Conservation (phyloP, 2,329 filamentous ascomycete species). For the Trichophyton schoenleinii region DNA sequence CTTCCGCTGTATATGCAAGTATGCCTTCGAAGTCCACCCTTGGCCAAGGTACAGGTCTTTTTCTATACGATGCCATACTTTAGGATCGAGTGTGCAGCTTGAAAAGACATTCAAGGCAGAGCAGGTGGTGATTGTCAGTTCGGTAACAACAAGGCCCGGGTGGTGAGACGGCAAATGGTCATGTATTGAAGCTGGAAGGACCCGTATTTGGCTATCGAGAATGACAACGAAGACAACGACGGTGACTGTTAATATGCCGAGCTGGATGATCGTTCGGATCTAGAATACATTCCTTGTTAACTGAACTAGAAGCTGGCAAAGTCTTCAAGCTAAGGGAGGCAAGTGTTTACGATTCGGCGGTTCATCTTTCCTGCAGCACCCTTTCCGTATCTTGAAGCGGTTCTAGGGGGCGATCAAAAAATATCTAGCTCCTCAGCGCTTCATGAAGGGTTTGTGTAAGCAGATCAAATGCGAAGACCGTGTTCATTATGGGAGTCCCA, state of each 20-base stretch:
- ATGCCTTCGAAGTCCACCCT: constrained; percentile 63
- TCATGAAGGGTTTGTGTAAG: background rate
- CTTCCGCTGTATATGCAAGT: constrained; percentile 69
- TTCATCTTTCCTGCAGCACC: constrained; percentile 24
- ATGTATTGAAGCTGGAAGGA: constrained; percentile 75
- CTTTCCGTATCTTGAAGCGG: background rate
- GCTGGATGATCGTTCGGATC: constrained; percentile 60
- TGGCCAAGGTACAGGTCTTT: constrained; percentile 76
- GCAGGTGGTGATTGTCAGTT: constrained; percentile 67
- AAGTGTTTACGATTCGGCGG: constrained; percentile 30
- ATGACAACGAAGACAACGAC: constrained; percentile 62
- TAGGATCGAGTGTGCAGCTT: constrained; percentile 59
- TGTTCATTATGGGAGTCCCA: background rate
- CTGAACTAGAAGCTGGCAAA: background rate
- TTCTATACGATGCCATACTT: constrained; percentile 70
- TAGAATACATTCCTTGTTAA: constrained; percentile 19
- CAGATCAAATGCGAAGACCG: background rate
- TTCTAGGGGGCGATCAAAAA: background rate
- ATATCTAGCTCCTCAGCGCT: background rate
- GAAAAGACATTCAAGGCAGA: constrained; percentile 62
- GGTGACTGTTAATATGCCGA: constrained; percentile 52
- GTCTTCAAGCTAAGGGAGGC: background rate
- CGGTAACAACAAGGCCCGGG: constrained; percentile 71
- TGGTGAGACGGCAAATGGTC: constrained; percentile 77
- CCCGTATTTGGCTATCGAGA: constrained; percentile 77